phyloP scores from a whole-genome alignment of 768 basidiomycete genomes.

The Cystobasidium tubakii region DNA sequence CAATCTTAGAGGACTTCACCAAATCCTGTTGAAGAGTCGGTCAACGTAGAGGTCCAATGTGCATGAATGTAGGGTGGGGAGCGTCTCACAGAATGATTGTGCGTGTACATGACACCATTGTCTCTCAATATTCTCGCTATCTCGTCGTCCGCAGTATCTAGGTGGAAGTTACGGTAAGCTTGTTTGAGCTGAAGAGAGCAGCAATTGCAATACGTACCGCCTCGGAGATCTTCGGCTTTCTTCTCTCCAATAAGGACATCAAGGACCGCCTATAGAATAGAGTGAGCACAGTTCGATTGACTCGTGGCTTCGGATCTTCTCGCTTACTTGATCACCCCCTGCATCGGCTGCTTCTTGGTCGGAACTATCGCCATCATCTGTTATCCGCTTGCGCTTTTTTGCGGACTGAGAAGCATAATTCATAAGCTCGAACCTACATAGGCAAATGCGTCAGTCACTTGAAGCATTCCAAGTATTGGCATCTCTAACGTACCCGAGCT shows the following conservation, averaged over 20 bases:
- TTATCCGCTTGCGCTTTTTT: constrained; percentile 22
- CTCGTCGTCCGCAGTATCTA: constrained; percentile 10
- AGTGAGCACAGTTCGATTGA: not conserved
- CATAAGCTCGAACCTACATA: constrained; percentile 11
- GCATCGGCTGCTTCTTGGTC: constrained; percentile 11
- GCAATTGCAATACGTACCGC: not conserved
- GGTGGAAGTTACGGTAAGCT: not conserved
- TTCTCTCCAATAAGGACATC: not conserved
- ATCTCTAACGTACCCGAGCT: not conserved
- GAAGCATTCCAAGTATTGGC: not conserved
- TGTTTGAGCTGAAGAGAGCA: not conserved
- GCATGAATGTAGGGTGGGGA: no score
- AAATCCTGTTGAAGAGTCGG: not conserved
- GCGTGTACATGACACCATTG: constrained; percentile 29
- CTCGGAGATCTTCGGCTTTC: not conserved
- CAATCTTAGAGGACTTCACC: constrained; percentile 13
- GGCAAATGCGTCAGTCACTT: not conserved
- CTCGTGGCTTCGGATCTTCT: not conserved
- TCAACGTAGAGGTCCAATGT: no score
- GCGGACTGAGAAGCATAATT: constrained; percentile 4
- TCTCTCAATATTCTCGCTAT: not conserved
- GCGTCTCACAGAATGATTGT: constrained; percentile 17
- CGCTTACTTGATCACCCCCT: constrained; percentile 13
- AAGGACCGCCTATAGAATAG: not conserved
- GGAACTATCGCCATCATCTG: constrained; percentile 1